Conservation (phyloP, 768 basidiomycete genomes). For the Lyophyllum shimeji region DNA sequence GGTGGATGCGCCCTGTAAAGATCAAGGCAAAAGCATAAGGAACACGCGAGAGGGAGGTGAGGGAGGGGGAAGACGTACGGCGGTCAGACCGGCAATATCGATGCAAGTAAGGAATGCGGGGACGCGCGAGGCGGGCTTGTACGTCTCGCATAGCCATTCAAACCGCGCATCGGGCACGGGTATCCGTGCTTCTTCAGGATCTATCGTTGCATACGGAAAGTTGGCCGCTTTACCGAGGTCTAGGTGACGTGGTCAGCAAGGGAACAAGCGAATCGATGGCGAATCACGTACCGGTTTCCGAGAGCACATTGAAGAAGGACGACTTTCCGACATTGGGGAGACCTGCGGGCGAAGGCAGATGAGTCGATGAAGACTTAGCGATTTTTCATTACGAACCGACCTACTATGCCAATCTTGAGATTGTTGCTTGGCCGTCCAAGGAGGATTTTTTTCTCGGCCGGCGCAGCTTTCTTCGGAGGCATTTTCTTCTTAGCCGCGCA, state of each 20-base stretch:
- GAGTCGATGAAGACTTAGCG: conserved; percentile 19
- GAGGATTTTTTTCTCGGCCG: conserved; percentile 78
- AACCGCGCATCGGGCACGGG: conserved; percentile 94
- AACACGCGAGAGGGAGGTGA: conserved; percentile 1
- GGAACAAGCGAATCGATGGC: conserved; percentile 10
- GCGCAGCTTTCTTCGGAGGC: conserved; percentile 87
- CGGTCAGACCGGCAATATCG: conserved; percentile 97
- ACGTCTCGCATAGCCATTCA: conserved; percentile 88
- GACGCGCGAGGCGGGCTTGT: conserved; percentile 86
- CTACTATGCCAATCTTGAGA: conserved; percentile 98
- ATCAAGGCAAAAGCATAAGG: background rate
- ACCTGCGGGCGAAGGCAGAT: conserved; percentile 41
- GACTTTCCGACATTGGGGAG: conserved; percentile 98
- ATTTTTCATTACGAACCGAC: conserved; percentile 49
- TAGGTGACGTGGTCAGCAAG: conserved; percentile 21
- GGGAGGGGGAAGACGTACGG: conserved; percentile 46
- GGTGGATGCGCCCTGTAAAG: conserved; percentile 85
- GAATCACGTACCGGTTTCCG: conserved; percentile 73
- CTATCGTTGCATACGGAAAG: conserved; percentile 94
- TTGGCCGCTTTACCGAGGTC: conserved; percentile 95
- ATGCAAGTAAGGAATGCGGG: conserved; percentile 97
- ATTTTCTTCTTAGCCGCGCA: conserved; percentile 62
- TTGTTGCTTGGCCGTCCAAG: conserved; percentile 95
- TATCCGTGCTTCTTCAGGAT: conserved; percentile 94
- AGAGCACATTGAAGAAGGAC: conserved; percentile 97